Evolutionary conservation across 179 eudicot species (phyloP).

Genomic region (Silene vulgaris): DNA sequence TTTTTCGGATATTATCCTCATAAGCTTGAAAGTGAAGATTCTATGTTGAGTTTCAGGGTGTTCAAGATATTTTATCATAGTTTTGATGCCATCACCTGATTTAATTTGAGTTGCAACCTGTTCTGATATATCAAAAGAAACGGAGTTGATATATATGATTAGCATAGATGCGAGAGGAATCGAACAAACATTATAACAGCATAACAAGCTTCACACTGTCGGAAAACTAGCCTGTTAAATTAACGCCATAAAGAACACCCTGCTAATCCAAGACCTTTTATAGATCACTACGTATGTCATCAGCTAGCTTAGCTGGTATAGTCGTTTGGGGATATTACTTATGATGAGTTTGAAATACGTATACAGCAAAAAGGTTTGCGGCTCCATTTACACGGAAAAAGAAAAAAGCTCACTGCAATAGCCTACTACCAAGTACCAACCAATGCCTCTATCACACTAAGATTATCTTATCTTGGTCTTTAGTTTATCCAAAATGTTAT

Average conservation of each 20-base stretch:
- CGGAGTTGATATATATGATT: background rate
- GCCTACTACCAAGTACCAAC: too few species aligned
- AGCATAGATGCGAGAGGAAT: background rate
- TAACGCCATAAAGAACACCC: background rate
- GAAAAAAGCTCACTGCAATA: too few species aligned
- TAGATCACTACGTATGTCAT: too few species aligned
- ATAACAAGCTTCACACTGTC: background rate
- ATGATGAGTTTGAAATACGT: background rate
- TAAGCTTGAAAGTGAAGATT: conserved; percentile 41
- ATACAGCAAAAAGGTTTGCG: too few species aligned
- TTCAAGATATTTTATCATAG: conserved; percentile 40
- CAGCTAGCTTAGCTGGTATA: background rate
- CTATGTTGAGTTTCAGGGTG: conserved; percentile 40
- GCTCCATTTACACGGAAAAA: too few species aligned
- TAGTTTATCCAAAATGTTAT: too few species aligned
- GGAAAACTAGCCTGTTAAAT: background rate
- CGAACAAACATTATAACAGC: background rate
- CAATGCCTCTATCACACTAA: too few species aligned
- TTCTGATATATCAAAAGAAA: conserved; percentile 32
- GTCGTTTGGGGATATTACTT: background rate
- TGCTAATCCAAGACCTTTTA: too few species aligned
- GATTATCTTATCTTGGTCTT: too few species aligned
- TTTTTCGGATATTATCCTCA: conserved; percentile 47
- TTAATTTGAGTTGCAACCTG: conserved; percentile 44
- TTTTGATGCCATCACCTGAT: conserved; percentile 46